Conservation (phyloP, 108 stramenopile species). For the Epithemia pelagica region DNA sequence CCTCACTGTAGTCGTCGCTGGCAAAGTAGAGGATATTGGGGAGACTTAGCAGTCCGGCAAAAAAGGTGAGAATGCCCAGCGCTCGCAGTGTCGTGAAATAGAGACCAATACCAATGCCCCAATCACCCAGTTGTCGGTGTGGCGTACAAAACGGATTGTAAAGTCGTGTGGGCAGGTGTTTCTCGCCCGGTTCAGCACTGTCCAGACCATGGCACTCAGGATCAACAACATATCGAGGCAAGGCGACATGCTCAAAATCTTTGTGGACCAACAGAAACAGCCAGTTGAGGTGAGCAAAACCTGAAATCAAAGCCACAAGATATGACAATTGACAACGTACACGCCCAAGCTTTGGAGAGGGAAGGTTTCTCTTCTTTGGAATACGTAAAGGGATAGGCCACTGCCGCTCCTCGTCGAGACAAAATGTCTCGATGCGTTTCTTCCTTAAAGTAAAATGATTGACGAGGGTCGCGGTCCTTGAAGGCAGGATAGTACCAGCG, state of each 20-base stretch:
- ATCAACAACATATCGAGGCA: constrained; percentile 51
- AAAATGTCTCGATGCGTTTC: neutral
- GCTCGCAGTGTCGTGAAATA: constrained; percentile 77
- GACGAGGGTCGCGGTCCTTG: neutral
- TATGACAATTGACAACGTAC: too few species aligned
- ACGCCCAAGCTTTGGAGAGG: constrained; percentile 64
- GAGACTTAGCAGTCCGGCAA: constrained; percentile 67
- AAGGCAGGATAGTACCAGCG: constrained; percentile 62
- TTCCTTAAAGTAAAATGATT: neutral
- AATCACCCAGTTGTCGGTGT: constrained; percentile 45
- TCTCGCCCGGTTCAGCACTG: neutral
- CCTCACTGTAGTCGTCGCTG: constrained; percentile 46
- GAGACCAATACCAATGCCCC: constrained; percentile 58
- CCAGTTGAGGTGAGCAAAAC: neutral
- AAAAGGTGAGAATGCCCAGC: constrained; percentile 39
- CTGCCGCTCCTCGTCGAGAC: neutral
- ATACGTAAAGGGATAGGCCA: constrained; percentile 14
- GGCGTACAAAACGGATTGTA: constrained; percentile 60
- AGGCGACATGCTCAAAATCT: constrained; percentile 74
- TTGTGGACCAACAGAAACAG: neutral
- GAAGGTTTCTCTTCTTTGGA: constrained; percentile 18
- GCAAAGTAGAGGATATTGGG: constrained; percentile 65
- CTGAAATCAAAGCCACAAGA: too few species aligned
- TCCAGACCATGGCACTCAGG: constrained; percentile 4
- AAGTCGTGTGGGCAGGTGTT: constrained; percentile 39